phyloP scores from a whole-genome alignment of 208 protist genomes.

The Willaertia magna region DNA sequence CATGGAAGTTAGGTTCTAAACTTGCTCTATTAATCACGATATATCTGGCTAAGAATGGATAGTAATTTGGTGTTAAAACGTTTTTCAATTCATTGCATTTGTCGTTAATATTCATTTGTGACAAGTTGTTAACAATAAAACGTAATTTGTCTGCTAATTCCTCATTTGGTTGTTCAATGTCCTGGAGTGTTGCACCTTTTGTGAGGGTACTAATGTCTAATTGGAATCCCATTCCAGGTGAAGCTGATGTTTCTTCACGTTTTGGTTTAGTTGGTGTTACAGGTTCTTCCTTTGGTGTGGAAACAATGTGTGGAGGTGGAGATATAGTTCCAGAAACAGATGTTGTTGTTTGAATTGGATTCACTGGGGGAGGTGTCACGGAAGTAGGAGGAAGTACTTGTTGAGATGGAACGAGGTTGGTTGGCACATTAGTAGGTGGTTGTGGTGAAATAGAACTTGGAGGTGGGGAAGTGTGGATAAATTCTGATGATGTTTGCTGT shows the following conservation, averaged over 20 bases:
- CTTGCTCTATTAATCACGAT: constrained; percentile 91
- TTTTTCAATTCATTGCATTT: constrained; percentile 41
- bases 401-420: background rate
- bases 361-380: background rate
- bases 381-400: background rate
- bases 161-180: constrained; percentile 15
- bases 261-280: background rate
- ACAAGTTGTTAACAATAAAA: constrained; percentile 76
- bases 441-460: background rate
- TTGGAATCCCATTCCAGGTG: background rate
- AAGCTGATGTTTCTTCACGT: background rate
- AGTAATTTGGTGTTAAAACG: constrained; percentile 5
- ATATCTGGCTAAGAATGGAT: constrained; percentile 71
- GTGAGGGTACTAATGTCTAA: background rate
- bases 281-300: background rate
- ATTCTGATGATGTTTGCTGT: background rate
- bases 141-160: constrained; percentile 50
- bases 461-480: background rate
- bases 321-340: background rate
- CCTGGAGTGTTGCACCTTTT: background rate
- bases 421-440: background rate
- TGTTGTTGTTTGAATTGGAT: background rate
- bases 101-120: constrained; percentile 38
- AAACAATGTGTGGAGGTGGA: background rate
- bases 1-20: constrained; percentile 95